A percentile compares a stretch with the other conserved stretches of the same genome.
These are phyloP conservation scores for Perilla frutescens DNA, from an alignment of 257 asterid genomes.

Conservation along the genomic window DNA sequence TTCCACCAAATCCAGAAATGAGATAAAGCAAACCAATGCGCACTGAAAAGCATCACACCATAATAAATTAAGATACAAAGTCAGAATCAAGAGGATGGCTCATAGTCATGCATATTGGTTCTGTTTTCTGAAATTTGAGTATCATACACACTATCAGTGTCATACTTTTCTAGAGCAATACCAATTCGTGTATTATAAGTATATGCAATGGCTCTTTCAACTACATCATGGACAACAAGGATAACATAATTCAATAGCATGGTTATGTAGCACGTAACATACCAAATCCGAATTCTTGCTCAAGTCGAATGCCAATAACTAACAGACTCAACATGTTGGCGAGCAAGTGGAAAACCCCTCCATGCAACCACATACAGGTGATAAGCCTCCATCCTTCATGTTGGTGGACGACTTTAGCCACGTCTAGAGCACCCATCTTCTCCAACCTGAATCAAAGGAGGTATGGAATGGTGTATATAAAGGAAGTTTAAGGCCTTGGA, in stretches of 20 bases:
- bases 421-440: slow-evolving; percentile 92
- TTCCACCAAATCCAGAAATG: slow-evolving; percentile 91
- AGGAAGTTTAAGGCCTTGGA: slow-evolving; percentile 12
- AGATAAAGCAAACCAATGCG: slow-evolving; percentile 79
- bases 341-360: slow-evolving; percentile 85
- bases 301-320: slow-evolving; percentile 85
- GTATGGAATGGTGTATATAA: slow-evolving; percentile 3
- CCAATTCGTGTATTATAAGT: background rate
- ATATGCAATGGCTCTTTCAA: background rate
- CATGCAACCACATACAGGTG: slow-evolving; percentile 91
- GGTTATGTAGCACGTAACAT: slow-evolving; percentile 26
- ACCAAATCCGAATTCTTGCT: slow-evolving; percentile 94
- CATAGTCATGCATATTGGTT: background rate
- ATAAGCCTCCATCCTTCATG: slow-evolving; percentile 92
- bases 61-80: background rate
- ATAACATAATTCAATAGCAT: slow-evolving; percentile 10
- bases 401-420: slow-evolving; percentile 65
- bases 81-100: background rate
- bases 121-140: background rate
- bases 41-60: slow-evolving; percentile 45
- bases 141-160: background rate
- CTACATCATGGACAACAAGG: background rate
- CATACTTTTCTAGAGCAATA: background rate
- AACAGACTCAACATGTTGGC: slow-evolving; percentile 92
- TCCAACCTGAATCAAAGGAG: slow-evolving; percentile 49